These are phyloP conservation scores for Sporothrix brasiliensis DNA, from an alignment of 2,329 filamentous ascomycete genomes.

Conservation along the genomic window DNA sequence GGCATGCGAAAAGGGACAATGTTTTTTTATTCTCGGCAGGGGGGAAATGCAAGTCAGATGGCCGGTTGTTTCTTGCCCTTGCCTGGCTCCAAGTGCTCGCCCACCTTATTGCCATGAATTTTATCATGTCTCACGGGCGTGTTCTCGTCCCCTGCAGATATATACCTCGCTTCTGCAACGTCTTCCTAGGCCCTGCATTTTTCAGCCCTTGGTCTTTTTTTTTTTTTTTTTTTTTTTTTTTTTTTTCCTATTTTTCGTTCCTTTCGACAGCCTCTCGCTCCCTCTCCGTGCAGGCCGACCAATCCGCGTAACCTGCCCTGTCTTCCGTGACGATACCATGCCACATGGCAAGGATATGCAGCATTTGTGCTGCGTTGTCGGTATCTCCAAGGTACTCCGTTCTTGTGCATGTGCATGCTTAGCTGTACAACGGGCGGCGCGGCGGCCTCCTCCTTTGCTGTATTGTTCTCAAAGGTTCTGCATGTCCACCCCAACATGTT, in stretches of 20 bases:
- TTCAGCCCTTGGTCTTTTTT: background rate
- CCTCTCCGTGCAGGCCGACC: background rate
- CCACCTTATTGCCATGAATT: background rate
- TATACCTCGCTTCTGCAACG: background rate
- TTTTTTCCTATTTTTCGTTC: background rate
- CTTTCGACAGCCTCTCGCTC: background rate
- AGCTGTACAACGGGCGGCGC: background rate
- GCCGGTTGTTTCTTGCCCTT: slow-evolving; percentile 17
- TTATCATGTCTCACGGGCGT: slow-evolving; percentile 12
- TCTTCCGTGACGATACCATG: slow-evolving; percentile 1
- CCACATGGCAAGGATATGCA: slow-evolving; percentile 17
- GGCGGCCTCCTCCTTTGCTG: background rate
- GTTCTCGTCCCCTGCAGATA: slow-evolving; percentile 15
- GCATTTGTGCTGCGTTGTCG: background rate
- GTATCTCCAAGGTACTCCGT: background rate
- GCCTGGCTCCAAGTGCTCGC: slow-evolving; percentile 19
- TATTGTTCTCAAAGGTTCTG: background rate
- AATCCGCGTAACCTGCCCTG: background rate
- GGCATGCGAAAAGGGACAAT: background rate
- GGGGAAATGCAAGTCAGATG: slow-evolving; percentile 5
- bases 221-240: background rate
- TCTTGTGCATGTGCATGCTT: background rate
- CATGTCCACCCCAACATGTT: background rate
- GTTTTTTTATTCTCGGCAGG: background rate
- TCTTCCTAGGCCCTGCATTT: background rate